Base-by-base conservation (phyloP, 768 basidiomycete species). In the Pleurotus citrinopileatus region DNA sequence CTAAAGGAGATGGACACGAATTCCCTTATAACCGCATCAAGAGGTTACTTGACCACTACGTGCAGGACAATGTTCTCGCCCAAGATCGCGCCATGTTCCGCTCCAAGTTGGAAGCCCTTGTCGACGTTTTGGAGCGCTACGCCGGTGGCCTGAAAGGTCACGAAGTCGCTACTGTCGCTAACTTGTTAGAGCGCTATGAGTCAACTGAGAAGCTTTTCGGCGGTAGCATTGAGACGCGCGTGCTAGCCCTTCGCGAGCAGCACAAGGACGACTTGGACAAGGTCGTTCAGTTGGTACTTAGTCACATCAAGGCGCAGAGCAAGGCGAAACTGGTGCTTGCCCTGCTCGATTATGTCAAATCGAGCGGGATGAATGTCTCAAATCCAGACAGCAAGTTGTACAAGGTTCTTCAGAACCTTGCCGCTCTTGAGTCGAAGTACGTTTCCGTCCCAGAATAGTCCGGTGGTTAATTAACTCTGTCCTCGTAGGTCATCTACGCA, bases 271-370 rank as follows among this genome's bases (percentile, higher is more conserved):
- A 94, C 60, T 83, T 97, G 32, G 94, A 98, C 69, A 84, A 86
- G 55, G 97, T 91, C 28, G 86, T 89, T 42, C 79, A 79, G 42
- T 75, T 95, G 26, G 93, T 98, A 15, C 80, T 98, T 48, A 96
- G 95, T 55, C 97, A 99, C 70, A 92, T 94, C 75, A 96, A 94
- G 72, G 94, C 92, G 6, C 88, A 90, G 59, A 85, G 88, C 73
- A 98, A 98, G 76, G 84, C 86, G 59, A 94, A 91, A 66, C 79
- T 98, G 46, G 80, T 97, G 40, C 78, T 96, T 44, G 80, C 85
- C 15, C 75, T 98, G 40, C 80, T 98, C 36, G 95, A 98, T 60
- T 82, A 95, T 63, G 83, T 98, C 74, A 97, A 97, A 74, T 77
- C 78, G 27, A 85, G 85, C 60, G 83, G 84, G 29, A 70, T 90